Percentiles rank a stretch among this genome's conserved stretches.
These are phyloP conservation scores for Aspergillus floridensis DNA, from an alignment of 2,329 filamentous ascomycete species.

Conservation along the genomic window DNA sequence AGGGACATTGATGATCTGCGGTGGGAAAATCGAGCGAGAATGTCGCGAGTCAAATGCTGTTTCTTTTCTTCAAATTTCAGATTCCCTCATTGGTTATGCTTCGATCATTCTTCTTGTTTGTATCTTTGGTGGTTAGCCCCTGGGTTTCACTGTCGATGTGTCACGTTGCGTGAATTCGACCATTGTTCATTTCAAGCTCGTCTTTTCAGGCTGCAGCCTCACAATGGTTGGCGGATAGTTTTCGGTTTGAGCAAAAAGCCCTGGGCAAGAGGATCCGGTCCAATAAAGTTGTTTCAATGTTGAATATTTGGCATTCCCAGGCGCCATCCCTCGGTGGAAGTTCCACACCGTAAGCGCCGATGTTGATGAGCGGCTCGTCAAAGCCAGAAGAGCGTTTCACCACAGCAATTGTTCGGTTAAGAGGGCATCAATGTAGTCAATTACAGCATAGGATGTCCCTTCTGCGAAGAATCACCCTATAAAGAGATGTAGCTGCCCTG, in stretches of 20 bases:
- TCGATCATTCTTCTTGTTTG: constrained; percentile 12
- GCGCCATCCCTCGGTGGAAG: constrained; percentile 18
- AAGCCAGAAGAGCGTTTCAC: constrained; percentile 21
- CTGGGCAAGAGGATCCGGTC: constrained; percentile 20
- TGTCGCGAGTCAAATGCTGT: constrained; percentile 13
- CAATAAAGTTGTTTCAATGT: constrained; percentile 25
- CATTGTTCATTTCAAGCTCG: constrained; percentile 25
- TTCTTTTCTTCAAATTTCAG: constrained; percentile 21
- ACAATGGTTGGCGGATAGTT: constrained; percentile 26
- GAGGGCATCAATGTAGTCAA: background rate
- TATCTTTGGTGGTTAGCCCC: constrained; percentile 14
- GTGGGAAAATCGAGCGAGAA: background rate
- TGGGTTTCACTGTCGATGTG: constrained; percentile 27
- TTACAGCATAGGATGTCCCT: background rate
- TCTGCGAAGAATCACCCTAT: background rate
- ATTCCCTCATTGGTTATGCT: constrained; percentile 19
- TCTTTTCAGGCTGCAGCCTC: constrained; percentile 26
- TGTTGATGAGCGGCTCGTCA: constrained; percentile 32
- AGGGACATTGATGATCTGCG: background rate
- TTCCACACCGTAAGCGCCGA: constrained; percentile 36
- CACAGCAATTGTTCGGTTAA: background rate
- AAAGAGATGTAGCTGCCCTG: background rate
- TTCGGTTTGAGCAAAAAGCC: constrained; percentile 14
- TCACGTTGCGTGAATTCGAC: constrained; percentile 23
- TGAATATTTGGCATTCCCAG: constrained; percentile 11